Percentiles rank a stretch among this genome's conserved stretches.
Conservation (phyloP, 2,329 filamentous ascomycete genomes). For the Blastomyces percursus region DNA sequence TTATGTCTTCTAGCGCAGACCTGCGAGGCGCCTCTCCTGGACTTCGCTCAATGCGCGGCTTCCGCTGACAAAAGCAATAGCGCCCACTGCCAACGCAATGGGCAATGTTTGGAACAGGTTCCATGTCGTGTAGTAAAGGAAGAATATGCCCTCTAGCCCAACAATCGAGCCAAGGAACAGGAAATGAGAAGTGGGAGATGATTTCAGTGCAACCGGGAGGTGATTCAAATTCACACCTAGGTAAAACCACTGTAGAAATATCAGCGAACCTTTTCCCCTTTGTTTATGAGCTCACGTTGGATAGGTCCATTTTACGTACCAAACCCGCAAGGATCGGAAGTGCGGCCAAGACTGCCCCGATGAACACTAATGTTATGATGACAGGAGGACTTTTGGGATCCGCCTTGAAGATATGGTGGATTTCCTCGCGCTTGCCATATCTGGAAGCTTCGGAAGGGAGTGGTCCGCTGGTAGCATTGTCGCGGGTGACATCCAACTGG, state of each 20-base stretch:
- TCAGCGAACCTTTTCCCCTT: conserved; percentile 8
- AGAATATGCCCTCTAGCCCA: conserved; percentile 82
- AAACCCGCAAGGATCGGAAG: conserved; percentile 61
- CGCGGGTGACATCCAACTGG: conserved; percentile 52
- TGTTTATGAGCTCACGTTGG: background rate
- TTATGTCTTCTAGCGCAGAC: conserved; percentile 41
- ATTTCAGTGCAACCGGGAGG: conserved; percentile 59
- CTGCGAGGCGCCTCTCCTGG: conserved; percentile 72
- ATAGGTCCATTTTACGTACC: conserved; percentile 41
- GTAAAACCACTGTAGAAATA: conserved; percentile 54
- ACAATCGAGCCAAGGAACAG: conserved; percentile 81
- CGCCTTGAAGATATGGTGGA: conserved; percentile 77
- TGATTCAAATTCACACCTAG: conserved; percentile 78
- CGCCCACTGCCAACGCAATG: conserved; percentile 54
- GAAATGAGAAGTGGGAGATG: conserved; percentile 68
- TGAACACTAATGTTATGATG: conserved; percentile 68
- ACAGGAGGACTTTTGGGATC: conserved; percentile 72
- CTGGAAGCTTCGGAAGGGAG: conserved; percentile 58
- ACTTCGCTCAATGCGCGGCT: conserved; percentile 87
- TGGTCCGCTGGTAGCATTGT: conserved; percentile 49
- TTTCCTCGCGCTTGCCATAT: conserved; percentile 74
- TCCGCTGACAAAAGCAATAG: conserved; percentile 72
- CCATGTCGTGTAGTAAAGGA: conserved; percentile 87
- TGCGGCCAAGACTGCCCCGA: conserved; percentile 58
- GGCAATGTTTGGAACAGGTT: conserved; percentile 84